Evolutionary conservation across 306 rosid genomes (phyloP).

Genomic region (Cucurbita argyrosperma): DNA sequence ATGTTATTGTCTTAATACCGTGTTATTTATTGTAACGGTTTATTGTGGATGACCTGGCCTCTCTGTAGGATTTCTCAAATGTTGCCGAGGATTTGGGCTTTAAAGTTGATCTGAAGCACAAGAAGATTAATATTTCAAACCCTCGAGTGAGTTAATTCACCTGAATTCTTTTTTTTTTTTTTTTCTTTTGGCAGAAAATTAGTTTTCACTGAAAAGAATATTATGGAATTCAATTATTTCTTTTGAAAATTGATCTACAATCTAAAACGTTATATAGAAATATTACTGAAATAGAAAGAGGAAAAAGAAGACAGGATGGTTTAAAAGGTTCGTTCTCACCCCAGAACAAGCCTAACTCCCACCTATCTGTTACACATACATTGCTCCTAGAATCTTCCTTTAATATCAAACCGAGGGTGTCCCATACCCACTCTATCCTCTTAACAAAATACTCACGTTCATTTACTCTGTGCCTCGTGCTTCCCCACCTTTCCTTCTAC

Average conservation of each 20-base stretch:
- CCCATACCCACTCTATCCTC: background rate
- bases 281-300: background rate
- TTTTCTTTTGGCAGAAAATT: background rate
- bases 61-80: slow-evolving; percentile 69
- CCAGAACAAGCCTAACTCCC: background rate
- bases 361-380: background rate
- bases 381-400: background rate
- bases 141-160: slow-evolving; percentile 65
- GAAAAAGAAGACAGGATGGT: background rate
- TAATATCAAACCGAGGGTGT: background rate
- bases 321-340: background rate
- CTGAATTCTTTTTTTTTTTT: background rate
- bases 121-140: slow-evolving; percentile 93
- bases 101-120: slow-evolving; percentile 76
- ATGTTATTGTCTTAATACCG: background rate
- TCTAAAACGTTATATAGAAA: background rate
- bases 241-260: background rate
- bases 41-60: slow-evolving; percentile 12
- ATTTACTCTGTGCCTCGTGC: background rate
- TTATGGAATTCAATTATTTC: background rate
- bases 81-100: slow-evolving; percentile 79
- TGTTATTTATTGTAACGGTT: background rate
- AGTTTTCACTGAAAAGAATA: background rate
- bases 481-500: background rate
- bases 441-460: background rate